Percentiles rank a stretch among this genome's conserved stretches.
Evolutionary conservation across 2,329 filamentous ascomycete species (phyloP).

Genomic region (Exophiala aquamarina): DNA sequence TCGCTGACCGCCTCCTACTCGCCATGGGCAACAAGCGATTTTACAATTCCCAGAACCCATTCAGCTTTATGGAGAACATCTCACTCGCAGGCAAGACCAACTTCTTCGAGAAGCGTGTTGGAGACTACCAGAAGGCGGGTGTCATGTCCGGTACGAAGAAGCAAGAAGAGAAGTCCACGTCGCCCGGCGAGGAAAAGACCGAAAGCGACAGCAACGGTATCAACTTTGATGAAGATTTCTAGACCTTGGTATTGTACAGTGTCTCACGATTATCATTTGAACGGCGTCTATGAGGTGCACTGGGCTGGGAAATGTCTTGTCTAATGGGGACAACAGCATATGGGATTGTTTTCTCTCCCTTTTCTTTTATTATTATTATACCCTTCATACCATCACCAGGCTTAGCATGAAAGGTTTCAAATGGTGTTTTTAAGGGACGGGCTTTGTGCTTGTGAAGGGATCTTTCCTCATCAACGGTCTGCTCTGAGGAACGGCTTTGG

Average conservation of each 20-base stretch:
- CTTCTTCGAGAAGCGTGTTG: constrained; percentile 99
- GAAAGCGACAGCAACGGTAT: constrained; percentile 66
- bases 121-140: constrained; percentile 98
- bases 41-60: constrained; percentile 92
- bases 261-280: background rate
- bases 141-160: constrained; percentile 93
- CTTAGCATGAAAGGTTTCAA: constrained; percentile 6
- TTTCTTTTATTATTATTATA: background rate
- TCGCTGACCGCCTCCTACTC: constrained; percentile 90
- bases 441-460: too few species aligned
- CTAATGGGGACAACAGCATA: background rate
- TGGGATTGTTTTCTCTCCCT: constrained; percentile 2
- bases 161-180: constrained; percentile 59
- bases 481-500: too few species aligned
- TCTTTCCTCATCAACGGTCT: too few species aligned
- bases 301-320: background rate
- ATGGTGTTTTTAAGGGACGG: background rate
- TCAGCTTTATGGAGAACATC: constrained; percentile 99
- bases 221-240: constrained; percentile 95
- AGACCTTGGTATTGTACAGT: constrained; percentile 43
- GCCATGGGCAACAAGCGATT: constrained; percentile 92
- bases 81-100: constrained; percentile 99
- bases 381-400: constrained; percentile 2
- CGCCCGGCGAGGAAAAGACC: constrained; percentile 47
- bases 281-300: background rate